Base-by-base conservation (phyloP, 2,329 filamentous ascomycete genomes). In the Colletotrichum sp. region DNA sequence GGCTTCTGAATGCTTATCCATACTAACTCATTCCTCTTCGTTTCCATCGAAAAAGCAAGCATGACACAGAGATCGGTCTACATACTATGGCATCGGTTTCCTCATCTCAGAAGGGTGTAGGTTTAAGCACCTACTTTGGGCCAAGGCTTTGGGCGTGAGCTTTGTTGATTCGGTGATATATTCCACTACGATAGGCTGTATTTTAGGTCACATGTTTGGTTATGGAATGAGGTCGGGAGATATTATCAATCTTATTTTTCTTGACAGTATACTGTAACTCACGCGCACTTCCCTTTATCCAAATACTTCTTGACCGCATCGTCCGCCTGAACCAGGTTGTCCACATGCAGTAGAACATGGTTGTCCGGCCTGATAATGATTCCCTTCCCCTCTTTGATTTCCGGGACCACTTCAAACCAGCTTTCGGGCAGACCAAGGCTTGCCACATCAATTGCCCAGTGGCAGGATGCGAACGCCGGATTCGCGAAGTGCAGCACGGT, bases 361-460 rank as follows among this genome's bases (percentile, higher is more conserved):
- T 68, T 69, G 63, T 75, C 72, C 15, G 72, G 72, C n/a, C 72
- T 72, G 12, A 75, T 69, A 36, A 75, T 2, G 12, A 75, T 75
- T 0, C 62, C 72, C 18, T 72, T 75, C 15, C 72, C 69, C 8
- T 16, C 12, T 55, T 68, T 72, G 72, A 72, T 67, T 21, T 57
- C 72, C 10, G 63, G 72, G 2, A 72, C 69, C 10, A 28, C 63
- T 36, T 67, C 24, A 57, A 44, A 63, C 72, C 72, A 75, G 24
- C 8, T 24, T n/a, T 67, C n/a, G 8, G 72, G 30, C 15, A 75
- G 28, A 36, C 69, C 60, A 32, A 72, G 68, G 16, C 18, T 36
- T 26, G 72, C 68, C 36, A 67, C 62, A 55, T 75, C 55, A 2
- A 72, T 24, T 24, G 69, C 72, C 72, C 72, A 75, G 62, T 72